phyloP scores from a whole-genome alignment of 495 filamentous ascomycete species.

The Tuber aestivum region DNA sequence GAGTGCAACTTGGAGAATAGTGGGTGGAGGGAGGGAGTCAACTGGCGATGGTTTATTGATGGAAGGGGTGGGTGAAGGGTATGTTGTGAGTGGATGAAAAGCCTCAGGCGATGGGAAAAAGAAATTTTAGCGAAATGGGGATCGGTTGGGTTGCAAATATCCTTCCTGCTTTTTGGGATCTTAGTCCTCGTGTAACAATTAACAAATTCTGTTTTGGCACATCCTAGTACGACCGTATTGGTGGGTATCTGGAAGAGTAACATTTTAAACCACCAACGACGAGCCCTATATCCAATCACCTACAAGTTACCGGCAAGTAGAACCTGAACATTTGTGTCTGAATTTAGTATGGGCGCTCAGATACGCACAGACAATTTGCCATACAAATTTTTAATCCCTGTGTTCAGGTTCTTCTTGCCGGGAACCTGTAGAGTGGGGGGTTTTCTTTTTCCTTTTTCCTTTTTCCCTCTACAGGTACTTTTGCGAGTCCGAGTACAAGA shows the following conservation, averaged over 20 bases:
- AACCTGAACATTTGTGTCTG: too few species aligned
- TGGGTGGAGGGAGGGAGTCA: not conserved
- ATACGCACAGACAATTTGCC: too few species aligned
- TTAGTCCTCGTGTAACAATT: not conserved
- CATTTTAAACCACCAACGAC: conserved; percentile 1
- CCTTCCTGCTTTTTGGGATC: not conserved
- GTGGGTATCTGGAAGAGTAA: not conserved
- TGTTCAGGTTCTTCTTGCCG: too few species aligned
- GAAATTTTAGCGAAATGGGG: conserved; percentile 2
- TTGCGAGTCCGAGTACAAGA: too few species aligned
- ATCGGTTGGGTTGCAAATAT: not conserved
- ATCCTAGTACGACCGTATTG: not conserved
- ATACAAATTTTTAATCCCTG: too few species aligned
- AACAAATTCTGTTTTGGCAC: not conserved
- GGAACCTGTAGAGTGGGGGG: too few species aligned
- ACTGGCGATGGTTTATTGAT: not conserved
- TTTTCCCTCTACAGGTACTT: not conserved
- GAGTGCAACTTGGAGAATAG: not conserved
- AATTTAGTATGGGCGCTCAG: too few species aligned
- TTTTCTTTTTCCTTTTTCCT: not conserved
- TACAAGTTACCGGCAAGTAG: too few species aligned
- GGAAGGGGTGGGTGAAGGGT: not conserved
- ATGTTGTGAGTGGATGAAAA: not conserved
- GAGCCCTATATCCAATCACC: not conserved
- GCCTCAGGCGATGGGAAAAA: not conserved